Base-by-base conservation (phyloP, 192 early-diverging fungal genomes). In the Mortierella hygrophila region DNA sequence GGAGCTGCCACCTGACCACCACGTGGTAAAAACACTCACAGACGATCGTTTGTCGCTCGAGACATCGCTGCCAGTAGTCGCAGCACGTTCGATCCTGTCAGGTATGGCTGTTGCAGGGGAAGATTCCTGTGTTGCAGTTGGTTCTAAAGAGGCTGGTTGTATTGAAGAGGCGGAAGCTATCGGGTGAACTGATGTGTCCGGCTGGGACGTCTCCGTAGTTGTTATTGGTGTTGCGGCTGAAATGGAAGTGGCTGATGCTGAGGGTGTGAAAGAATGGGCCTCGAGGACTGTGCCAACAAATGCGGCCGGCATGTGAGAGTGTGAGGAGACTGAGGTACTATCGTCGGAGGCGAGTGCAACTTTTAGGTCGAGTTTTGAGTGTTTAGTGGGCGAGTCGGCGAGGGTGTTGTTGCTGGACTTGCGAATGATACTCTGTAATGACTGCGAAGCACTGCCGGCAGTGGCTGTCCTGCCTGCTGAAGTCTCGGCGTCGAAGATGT, bases 391-490 rank as follows among this genome's bases (percentile, higher is more conserved):
- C 63, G 75, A 42, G 3, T n/a, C 8, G 21, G 57, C 63, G 11
- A 52, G 42, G 6, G 74, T 73, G 29, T 73, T 20, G 72, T 70
- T 75, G 41, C 68, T 84, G 20, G 82, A 75, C 44, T 75, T 84
- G 6, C 77, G 77, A 69, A 84, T 84, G 73, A 84, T 84, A 21
- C 68, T 79, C 73, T 69, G 52, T 37, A 84, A 46, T 9, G 82
- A 78, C 10, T 79, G 60, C n/a, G 82, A 84, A 5, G 82, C 82
- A n/a, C 68, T 75, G 44, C 47, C 44, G 55, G 42, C 47, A 65
- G 60, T 13, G 35, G 20, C 16, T 77, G 23, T 23, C 32, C 21
- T 38, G 18, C 26, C 32, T 1, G 57, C 35, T 7, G 40, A 1
- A 18, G 65, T 78, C 44, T 70, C 76, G 5, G 70, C 41, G 16